phyloP scores from a whole-genome alignment of 495 filamentous ascomycete species.

The Tirmania nivea region DNA sequence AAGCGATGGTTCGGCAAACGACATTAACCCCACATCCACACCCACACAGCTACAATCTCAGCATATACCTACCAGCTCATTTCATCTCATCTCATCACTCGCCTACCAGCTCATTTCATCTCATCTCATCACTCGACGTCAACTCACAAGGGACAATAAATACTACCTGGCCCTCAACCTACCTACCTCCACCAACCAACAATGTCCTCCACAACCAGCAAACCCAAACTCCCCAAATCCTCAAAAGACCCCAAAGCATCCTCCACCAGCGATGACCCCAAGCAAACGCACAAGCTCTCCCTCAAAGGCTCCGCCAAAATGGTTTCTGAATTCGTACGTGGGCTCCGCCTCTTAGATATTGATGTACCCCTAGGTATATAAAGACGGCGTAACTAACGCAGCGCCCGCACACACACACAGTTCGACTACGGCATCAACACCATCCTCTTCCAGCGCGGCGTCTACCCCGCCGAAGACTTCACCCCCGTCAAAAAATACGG shows the following conservation, averaged over 20 bases:
- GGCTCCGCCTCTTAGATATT: background rate
- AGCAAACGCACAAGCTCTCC: slow-evolving; percentile 82
- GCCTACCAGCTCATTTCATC: too few relatives aligned
- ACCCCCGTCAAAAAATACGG: slow-evolving; percentile 98
- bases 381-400: slow-evolving; percentile 89
- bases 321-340: slow-evolving; percentile 77
- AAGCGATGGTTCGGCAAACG: too few relatives aligned
- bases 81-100: too few relatives aligned
- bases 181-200: too few relatives aligned
- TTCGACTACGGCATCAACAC: slow-evolving; percentile 1
- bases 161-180: too few relatives aligned
- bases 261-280: slow-evolving; percentile 12
- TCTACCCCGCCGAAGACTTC: slow-evolving; percentile 96
- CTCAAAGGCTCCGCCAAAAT: slow-evolving; percentile 78
- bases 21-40: too few relatives aligned
- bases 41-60: too few relatives aligned
- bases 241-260: background rate
- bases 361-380: slow-evolving; percentile 15
- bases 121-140: too few relatives aligned
- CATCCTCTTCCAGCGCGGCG: slow-evolving; percentile 59
- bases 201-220: background rate
- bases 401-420: slow-evolving; percentile 22
- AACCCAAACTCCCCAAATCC: background rate
- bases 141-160: too few relatives aligned
- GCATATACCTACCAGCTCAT: too few relatives aligned